Evolutionary conservation across 805 yeast genomes (phyloP).

Genomic region (Spathaspora boniae): DNA sequence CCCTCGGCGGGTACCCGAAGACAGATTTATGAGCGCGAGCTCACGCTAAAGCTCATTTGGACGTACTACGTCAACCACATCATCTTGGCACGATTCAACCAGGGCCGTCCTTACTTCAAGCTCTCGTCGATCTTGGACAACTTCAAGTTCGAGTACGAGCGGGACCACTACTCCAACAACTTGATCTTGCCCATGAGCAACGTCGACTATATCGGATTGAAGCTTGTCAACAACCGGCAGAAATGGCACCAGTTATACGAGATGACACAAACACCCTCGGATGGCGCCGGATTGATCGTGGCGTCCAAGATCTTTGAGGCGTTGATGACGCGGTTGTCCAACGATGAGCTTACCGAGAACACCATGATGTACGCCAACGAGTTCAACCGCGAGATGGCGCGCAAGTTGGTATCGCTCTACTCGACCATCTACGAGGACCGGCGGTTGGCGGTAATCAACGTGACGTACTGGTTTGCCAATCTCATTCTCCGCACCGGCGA

Average conservation of each 20-base stretch:
- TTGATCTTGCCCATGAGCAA: constrained; percentile 18
- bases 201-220: constrained; percentile 7
- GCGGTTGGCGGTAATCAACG: constrained; percentile 3
- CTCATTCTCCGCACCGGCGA: constrained; percentile 5
- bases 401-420: constrained; percentile 1
- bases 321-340: constrained; percentile 6
- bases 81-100: constrained; percentile 13
- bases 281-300: constrained; percentile 6
- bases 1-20: constrained; percentile 11
- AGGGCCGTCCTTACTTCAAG: constrained; percentile 19
- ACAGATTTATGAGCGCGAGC: constrained; percentile 22
- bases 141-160: constrained; percentile 13
- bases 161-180: constrained; percentile 10
- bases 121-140: constrained; percentile 9
- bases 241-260: constrained; percentile 11
- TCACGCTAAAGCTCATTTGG: constrained; percentile 23
- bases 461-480: constrained; percentile 7
- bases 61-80: constrained; percentile 15
- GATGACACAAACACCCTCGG: constrained; percentile 4
- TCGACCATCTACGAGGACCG: not conserved
- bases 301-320: constrained; percentile 5
- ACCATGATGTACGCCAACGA: constrained; percentile 1
- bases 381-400: not conserved
- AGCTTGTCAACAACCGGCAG: constrained; percentile 7
- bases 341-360: constrained; percentile 2